phyloP scores from a whole-genome alignment of 192 early-diverging fungal species.

The Dissophora ornata region DNA sequence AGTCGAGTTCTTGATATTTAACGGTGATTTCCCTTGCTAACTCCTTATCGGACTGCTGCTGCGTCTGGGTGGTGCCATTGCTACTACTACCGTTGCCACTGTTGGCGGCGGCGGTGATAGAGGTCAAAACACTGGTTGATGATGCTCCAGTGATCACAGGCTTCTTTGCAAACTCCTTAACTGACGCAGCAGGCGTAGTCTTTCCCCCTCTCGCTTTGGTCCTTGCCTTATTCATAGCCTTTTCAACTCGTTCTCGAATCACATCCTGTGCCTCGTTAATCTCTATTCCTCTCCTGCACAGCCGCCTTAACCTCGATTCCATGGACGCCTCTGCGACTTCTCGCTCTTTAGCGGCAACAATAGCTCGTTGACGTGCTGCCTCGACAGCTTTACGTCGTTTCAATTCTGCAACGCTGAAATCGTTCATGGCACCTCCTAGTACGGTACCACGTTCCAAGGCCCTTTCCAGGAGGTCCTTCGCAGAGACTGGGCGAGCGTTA shows the following conservation, averaged over 20 bases:
- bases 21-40: neutral
- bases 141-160: neutral
- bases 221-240: neutral
- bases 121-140: neutral
- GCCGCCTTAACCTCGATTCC: neutral
- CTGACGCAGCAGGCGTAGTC: no score
- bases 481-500: no score
- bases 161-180: neutral
- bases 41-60: no score
- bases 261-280: neutral
- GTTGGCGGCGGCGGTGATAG: no score
- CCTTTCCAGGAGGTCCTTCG: no score
- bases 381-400: neutral
- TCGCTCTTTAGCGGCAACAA: neutral
- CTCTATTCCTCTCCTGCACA: neutral
- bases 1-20: conserved; percentile 1
- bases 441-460: neutral
- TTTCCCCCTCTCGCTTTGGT: neutral
- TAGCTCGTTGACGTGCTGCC: neutral
- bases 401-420: neutral
- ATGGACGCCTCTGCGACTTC: neutral
- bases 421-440: neutral
- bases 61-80: neutral
- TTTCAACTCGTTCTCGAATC: neutral
- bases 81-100: neutral